Conservation (phyloP, 176 grass and related monocot species). For the Zoysia pacifica region DNA sequence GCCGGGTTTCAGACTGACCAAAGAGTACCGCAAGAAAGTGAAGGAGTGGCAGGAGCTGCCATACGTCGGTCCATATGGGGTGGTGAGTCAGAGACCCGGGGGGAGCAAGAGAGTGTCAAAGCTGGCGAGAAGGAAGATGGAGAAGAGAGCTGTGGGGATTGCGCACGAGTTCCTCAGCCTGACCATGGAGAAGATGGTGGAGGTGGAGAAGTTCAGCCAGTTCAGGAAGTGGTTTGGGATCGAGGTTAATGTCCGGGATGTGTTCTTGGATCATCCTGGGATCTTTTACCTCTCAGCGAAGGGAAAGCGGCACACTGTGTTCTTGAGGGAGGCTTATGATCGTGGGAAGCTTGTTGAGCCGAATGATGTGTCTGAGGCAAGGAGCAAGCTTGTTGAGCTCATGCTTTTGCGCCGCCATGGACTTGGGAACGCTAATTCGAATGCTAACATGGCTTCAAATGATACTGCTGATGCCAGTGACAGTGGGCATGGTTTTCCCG, state of each 20-base stretch:
- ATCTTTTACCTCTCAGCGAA: slow-evolving; percentile 91
- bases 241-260: slow-evolving; percentile 75
- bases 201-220: slow-evolving; percentile 94
- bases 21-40: slow-evolving; percentile 60
- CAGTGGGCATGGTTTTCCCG: not conserved
- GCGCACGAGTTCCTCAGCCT: slow-evolving; percentile 88
- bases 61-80: slow-evolving; percentile 55
- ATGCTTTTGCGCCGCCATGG: slow-evolving; percentile 70
- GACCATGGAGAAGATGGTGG: slow-evolving; percentile 90
- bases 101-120: slow-evolving; percentile 40
- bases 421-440: slow-evolving; percentile 51
- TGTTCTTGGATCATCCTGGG: slow-evolving; percentile 90
- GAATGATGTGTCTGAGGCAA: slow-evolving; percentile 74
- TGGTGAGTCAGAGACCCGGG: not conserved
- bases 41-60: slow-evolving; percentile 65
- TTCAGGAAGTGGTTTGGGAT: slow-evolving; percentile 87
- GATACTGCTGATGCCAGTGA: not conserved
- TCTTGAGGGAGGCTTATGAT: slow-evolving; percentile 78
- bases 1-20: slow-evolving; percentile 65
- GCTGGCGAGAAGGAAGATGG: slow-evolving; percentile 57
- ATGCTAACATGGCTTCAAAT: slow-evolving; percentile 29
- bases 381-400: slow-evolving; percentile 67
- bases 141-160: slow-evolving; percentile 85
- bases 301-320: slow-evolving; percentile 69
- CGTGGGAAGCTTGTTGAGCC: slow-evolving; percentile 58